Evolutionary conservation across 225 moss, liverwort and hornwort species (phyloP).

Genomic region (Sphagnum tenellum): DNA sequence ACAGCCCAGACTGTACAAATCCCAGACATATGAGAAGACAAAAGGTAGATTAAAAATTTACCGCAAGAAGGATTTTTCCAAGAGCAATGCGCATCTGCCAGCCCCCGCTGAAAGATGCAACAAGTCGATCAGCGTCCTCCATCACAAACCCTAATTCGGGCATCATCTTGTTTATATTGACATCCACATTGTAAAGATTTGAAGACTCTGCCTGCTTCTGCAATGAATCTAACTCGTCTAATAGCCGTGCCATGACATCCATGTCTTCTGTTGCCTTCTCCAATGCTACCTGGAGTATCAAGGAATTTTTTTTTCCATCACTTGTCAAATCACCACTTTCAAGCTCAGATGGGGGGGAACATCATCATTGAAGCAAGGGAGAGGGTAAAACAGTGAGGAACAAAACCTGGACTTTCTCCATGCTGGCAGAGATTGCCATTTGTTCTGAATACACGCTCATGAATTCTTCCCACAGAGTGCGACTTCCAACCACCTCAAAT

Average conservation of each 20-base stretch:
- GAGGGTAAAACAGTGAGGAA: no score
- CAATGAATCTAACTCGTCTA: constrained; percentile 47
- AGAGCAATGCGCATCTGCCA: constrained; percentile 63
- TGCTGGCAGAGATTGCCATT: constrained; percentile 39
- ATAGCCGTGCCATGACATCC: constrained; percentile 44
- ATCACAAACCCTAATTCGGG: constrained; percentile 49
- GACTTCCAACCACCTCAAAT: constrained; percentile 50
- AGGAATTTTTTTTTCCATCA: no score
- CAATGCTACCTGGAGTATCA: constrained; percentile 27
- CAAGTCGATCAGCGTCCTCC: constrained; percentile 52
- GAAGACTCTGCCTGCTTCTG: constrained; percentile 49
- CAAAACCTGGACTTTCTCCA: constrained; percentile 53
- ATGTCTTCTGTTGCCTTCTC: constrained; percentile 58
- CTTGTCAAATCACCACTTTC: no score
- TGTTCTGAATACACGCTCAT: constrained; percentile 39
- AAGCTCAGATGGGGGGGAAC: no score
- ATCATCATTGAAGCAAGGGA: no score
- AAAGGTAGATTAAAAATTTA: neutral
- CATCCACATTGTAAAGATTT: constrained; percentile 45
- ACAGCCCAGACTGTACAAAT: no score
- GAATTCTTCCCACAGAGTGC: constrained; percentile 49
- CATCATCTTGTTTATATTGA: constrained; percentile 67
- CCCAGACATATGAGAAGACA: no score
- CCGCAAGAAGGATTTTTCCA: constrained; percentile 57
- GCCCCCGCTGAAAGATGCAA: constrained; percentile 59